Percentiles rank a stretch among this genome's conserved stretches.
Conservation (phyloP, 345 rosid species). For the Orychophragmus violaceus region DNA sequence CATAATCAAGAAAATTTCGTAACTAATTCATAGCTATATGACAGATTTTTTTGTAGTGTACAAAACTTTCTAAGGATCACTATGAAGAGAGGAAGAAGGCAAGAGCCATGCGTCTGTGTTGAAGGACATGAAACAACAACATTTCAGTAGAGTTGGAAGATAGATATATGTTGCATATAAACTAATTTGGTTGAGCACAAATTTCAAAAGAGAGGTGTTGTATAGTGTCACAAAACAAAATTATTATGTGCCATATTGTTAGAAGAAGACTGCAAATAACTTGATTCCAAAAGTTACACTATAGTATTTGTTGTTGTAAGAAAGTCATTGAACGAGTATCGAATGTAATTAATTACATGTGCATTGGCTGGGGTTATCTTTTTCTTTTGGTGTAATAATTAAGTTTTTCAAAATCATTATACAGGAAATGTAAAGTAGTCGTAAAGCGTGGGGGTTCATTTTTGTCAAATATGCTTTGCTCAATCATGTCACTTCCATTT, state of each 20-base stretch:
- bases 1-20: no score
- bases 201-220: no score
- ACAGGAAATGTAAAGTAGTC: conserved; percentile 27
- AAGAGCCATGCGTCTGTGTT: no score
- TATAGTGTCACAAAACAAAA: neutral
- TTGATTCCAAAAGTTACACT: neutral
- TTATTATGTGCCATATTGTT: neutral
- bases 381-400: conserved; percentile 22
- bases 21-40: no score
- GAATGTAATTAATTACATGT: conserved; percentile 19
- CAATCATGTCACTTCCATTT: conserved; percentile 27
- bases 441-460: conserved; percentile 29
- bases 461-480: conserved; percentile 12
- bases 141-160: no score
- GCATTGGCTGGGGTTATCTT: conserved; percentile 13
- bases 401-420: conserved; percentile 9
- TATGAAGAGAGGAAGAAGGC: no score
- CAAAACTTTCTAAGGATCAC: no score
- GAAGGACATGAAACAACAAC: no score
- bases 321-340: neutral
- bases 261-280: neutral
- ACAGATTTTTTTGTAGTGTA: no score
- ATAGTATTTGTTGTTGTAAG: neutral
- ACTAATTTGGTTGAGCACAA: no score
- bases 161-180: no score